A percentile compares a stretch with the other conserved stretches of the same genome.
Evolutionary conservation across 1,139 yeast species (phyloP).

Genomic region (Candida sp.): DNA sequence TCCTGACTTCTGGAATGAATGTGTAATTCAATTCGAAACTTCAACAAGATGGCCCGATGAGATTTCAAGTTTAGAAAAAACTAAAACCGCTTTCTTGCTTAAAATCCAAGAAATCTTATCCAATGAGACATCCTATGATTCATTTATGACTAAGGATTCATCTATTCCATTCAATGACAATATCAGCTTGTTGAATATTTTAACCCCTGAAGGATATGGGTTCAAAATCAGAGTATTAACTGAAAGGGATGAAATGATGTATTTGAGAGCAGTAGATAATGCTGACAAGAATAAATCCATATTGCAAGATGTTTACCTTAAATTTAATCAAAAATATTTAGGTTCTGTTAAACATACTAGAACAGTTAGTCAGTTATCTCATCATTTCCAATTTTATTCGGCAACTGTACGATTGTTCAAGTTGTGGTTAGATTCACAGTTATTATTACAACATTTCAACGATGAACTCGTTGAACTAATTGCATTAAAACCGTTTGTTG

Average conservation of each 20-base stretch:
- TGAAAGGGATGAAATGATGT: conserved; percentile 77
- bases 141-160: conserved; percentile 61
- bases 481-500: conserved; percentile 82
- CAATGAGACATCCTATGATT: conserved; percentile 49
- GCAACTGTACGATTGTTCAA: conserved; percentile 83
- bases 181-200: conserved; percentile 56
- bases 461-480: conserved; percentile 82
- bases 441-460: conserved; percentile 62
- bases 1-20: conserved; percentile 80
- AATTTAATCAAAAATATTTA: conserved; percentile 63
- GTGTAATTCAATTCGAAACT: conserved; percentile 81
- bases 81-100: conserved; percentile 85
- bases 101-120: conserved; percentile 62
- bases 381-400: conserved; percentile 71
- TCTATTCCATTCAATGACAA: conserved; percentile 63
- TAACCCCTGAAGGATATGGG: conserved; percentile 87
- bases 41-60: conserved; percentile 98
- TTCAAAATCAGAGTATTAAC: conserved; percentile 72
- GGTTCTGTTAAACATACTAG: conserved; percentile 82
- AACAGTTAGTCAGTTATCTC: conserved; percentile 65
- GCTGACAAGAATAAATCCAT: conserved; percentile 57
- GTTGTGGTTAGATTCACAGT: conserved; percentile 77
- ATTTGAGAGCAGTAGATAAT: conserved; percentile 65
- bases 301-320: conserved; percentile 60
- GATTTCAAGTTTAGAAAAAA: conserved; percentile 74